Conservation (phyloP, 148 eudicot genomes). For the Agrostemma githago region DNA sequence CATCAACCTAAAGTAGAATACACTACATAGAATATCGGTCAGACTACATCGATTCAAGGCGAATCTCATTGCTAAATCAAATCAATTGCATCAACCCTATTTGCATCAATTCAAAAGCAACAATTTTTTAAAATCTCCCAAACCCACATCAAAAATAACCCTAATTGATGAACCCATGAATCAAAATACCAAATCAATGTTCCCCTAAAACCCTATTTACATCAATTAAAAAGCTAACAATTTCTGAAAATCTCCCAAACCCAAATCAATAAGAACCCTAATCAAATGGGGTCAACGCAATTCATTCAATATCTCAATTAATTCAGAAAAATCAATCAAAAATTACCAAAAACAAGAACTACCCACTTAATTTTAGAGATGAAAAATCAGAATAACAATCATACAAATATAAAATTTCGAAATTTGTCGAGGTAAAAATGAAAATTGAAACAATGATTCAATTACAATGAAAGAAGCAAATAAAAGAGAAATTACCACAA, state of each 20-base stretch:
- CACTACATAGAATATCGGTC: not conserved
- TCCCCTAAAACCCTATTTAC: not conserved
- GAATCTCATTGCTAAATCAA: not conserved
- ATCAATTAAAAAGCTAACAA: not conserved
- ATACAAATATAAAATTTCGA: not conserved
- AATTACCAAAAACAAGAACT: slow-evolving; percentile 2
- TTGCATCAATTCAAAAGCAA: not conserved
- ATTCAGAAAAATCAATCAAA: not conserved
- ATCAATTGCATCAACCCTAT: not conserved
- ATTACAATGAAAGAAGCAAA: not conserved
- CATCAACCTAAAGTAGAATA: not conserved
- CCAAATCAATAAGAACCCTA: not conserved
- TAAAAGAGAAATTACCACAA: slow-evolving; percentile 50
- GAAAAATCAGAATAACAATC: not conserved
- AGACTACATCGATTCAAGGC: not conserved
- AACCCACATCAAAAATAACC: not conserved
- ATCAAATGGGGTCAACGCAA: slow-evolving; percentile 1
- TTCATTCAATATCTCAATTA: not conserved
- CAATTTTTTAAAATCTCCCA: not conserved
- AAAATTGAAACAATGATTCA: not conserved
- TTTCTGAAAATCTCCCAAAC: not conserved
- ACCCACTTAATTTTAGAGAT: not conserved
- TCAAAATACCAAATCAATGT: no score
- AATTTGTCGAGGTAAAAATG: not conserved
- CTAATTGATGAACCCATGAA: not conserved